Conservation (phyloP, 495 filamentous ascomycete species). For the Tuber calosporum region DNA sequence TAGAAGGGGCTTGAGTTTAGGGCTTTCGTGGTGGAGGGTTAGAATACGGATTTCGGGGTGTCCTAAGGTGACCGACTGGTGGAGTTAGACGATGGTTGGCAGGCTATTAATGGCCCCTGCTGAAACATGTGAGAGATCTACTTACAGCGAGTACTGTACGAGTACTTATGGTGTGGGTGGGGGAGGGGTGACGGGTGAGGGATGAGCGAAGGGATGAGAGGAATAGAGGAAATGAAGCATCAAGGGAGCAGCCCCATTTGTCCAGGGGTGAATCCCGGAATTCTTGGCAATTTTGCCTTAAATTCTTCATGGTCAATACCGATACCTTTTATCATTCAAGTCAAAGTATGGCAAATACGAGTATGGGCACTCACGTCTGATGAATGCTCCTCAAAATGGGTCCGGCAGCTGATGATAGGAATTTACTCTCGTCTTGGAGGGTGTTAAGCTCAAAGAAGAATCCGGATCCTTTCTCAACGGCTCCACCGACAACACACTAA, state of each 20-base stretch:
- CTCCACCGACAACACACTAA: not conserved
- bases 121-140: not conserved
- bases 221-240: not conserved
- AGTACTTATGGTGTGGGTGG: not conserved
- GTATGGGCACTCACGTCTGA: not conserved
- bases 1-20: not conserved
- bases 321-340: not conserved
- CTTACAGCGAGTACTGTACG: not conserved
- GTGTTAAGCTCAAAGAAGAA: not conserved
- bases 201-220: not conserved
- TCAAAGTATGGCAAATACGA: not conserved
- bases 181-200: not conserved
- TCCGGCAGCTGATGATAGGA: not conserved
- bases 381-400: not conserved
- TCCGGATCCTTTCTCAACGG: not conserved
- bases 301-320: not conserved
- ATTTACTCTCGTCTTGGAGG: not conserved
- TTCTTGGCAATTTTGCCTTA: not conserved
- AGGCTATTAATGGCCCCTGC: not conserved
- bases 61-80: not conserved
- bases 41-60: not conserved
- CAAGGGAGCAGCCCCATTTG: not conserved
- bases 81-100: not conserved
- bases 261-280: not conserved
- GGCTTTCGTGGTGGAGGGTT: not conserved